Conservation (phyloP, 2,329 filamentous ascomycete genomes). For the Epichloe festucae region DNA sequence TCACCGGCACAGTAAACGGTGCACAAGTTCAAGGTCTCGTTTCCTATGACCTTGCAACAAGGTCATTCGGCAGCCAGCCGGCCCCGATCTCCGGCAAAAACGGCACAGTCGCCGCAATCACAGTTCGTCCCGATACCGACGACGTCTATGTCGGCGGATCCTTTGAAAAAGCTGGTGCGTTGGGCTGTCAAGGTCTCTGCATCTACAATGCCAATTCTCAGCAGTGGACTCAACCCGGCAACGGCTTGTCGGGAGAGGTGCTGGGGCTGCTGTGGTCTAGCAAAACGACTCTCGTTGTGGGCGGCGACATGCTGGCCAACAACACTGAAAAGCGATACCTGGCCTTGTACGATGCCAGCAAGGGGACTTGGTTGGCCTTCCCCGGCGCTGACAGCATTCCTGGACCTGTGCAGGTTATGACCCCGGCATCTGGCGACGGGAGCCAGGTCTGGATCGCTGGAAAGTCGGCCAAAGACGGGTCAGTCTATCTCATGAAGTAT, state of each 20-base stretch:
- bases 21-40: slow-evolving; percentile 59
- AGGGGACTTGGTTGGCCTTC: slow-evolving; percentile 52
- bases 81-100: slow-evolving; percentile 58
- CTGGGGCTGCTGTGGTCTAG: slow-evolving; percentile 64
- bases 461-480: slow-evolving; percentile 45
- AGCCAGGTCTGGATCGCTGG: slow-evolving; percentile 76
- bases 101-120: slow-evolving; percentile 64
- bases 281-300: slow-evolving; percentile 58
- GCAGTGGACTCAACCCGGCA: slow-evolving; percentile 73
- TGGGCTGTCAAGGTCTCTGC: slow-evolving; percentile 75
- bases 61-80: slow-evolving; percentile 57
- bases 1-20: slow-evolving; percentile 57
- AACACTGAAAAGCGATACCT: slow-evolving; percentile 50
- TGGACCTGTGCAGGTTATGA: slow-evolving; percentile 66
- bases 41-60: slow-evolving; percentile 59
- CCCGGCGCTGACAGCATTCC: slow-evolving; percentile 54
- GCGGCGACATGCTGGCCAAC: slow-evolving; percentile 61
- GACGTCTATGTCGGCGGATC: slow-evolving; percentile 78
- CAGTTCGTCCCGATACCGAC: slow-evolving; percentile 52
- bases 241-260: slow-evolving; percentile 56
- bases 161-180: slow-evolving; percentile 70
- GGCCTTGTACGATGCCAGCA: slow-evolving; percentile 57
- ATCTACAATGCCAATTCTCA: slow-evolving; percentile 55
- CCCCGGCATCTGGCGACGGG: slow-evolving; percentile 57
- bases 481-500: slow-evolving; percentile 70